A percentile compares a stretch with the other conserved stretches of the same genome.
These are phyloP conservation scores for Cyclotella choctawhatcheeana DNA, from an alignment of 108 stramenopile genomes.

Conservation along the genomic window DNA sequence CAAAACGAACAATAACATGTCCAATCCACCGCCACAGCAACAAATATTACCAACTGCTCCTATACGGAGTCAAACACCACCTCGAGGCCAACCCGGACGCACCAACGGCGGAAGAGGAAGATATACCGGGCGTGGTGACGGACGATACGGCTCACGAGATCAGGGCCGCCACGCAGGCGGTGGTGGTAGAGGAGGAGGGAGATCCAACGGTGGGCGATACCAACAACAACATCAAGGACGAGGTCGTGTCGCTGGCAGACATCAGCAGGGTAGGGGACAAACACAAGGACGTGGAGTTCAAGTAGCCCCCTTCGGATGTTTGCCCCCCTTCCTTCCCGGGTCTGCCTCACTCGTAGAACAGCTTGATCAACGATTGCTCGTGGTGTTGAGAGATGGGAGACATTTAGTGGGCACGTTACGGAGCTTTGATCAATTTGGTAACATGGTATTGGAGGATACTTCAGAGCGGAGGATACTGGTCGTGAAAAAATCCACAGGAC, in stretches of 20 bases:
- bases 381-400: constrained; percentile 93
- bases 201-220: not conserved
- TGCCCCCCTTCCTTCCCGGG: constrained; percentile 93
- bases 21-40: not conserved
- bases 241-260: constrained; percentile 7
- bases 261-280: not conserved
- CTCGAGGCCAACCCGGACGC: constrained; percentile 8
- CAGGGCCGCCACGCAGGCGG: not conserved
- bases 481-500: constrained; percentile 36
- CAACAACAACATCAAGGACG: constrained; percentile 12
- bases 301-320: constrained; percentile 71
- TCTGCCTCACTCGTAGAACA: constrained; percentile 93
- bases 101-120: constrained; percentile 9
- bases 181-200: constrained; percentile 1
- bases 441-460: constrained; percentile 92
- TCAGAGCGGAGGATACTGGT: constrained; percentile 85
- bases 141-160: too few relatives aligned
- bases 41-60: not conserved
- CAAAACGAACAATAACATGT: too few relatives aligned
- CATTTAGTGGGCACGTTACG: constrained; percentile 91
- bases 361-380: constrained; percentile 85
- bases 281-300: constrained; percentile 32
- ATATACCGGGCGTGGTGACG: too few relatives aligned
- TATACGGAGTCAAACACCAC: constrained; percentile 28
- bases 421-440: constrained; percentile 95